A percentile compares a stretch with the other conserved stretches of the same genome.
phyloP scores from a whole-genome alignment of 2,329 filamentous ascomycete genomes.

The Aaosphaeria arxii region DNA sequence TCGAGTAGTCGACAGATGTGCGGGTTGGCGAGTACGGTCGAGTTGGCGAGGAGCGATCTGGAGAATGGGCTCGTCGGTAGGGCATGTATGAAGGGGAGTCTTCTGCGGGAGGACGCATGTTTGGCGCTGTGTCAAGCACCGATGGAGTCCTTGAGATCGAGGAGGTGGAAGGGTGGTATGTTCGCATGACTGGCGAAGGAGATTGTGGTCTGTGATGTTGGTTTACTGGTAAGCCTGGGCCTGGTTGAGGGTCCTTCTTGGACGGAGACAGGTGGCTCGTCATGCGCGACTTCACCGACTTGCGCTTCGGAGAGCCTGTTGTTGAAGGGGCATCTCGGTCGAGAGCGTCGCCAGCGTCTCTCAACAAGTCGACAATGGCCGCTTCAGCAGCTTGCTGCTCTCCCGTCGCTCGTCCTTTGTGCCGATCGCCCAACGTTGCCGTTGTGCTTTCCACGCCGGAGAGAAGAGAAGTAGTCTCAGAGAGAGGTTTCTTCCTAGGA shows the following conservation, averaged over 20 bases:
- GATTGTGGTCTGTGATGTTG: constrained; percentile 30
- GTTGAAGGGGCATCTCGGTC: neutral
- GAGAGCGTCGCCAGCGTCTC: constrained; percentile 38
- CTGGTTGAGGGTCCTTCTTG: constrained; percentile 22
- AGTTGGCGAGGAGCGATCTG: constrained; percentile 41
- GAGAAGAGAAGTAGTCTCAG: constrained; percentile 32
- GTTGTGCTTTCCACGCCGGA: constrained; percentile 29
- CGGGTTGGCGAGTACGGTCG: constrained; percentile 54
- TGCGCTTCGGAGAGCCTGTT: neutral
- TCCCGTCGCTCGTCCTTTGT: constrained; percentile 23
- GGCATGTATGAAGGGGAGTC: constrained; percentile 64
- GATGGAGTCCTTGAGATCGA: constrained; percentile 49
- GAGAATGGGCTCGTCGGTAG: constrained; percentile 52
- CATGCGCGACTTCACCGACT: neutral
- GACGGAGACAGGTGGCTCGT: constrained; percentile 7
- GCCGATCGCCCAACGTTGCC: constrained; percentile 28
- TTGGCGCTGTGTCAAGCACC: constrained; percentile 49
- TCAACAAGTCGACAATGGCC: constrained; percentile 44
- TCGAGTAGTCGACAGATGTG: constrained; percentile 60
- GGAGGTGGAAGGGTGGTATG: constrained; percentile 49
- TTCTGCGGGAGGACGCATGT: constrained; percentile 55
- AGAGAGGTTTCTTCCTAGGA: constrained; percentile 4
- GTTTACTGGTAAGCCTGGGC: constrained; percentile 35
- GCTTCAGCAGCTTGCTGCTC: constrained; percentile 32
- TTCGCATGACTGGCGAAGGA: constrained; percentile 41